These are phyloP conservation scores for Neurospora tetraspora DNA, from an alignment of 495 filamentous ascomycete species.

Conservation along the genomic window DNA sequence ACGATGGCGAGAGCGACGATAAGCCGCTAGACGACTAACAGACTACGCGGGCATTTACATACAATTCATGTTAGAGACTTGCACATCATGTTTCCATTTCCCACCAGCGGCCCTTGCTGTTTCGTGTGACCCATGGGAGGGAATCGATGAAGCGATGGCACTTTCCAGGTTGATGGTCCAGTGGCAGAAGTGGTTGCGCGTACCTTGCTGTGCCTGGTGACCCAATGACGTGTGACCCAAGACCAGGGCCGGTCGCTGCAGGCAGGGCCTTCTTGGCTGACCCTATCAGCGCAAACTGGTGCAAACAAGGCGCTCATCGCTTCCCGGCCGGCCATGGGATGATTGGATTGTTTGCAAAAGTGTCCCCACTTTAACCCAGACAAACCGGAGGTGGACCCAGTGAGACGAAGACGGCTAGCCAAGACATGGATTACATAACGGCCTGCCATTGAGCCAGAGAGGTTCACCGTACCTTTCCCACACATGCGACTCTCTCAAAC, in stretches of 20 bases:
- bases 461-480: not conserved
- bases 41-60: not conserved
- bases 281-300: not conserved
- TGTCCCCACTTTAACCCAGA: not conserved
- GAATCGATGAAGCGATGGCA: not conserved
- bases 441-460: not conserved
- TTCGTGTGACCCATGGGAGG: not conserved
- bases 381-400: not conserved
- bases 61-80: not conserved
- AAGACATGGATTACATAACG: not conserved
- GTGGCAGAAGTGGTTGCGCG: not conserved
- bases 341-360: not conserved
- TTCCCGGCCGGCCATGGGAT: not conserved
- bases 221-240: constrained; percentile 11
- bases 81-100: not conserved
- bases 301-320: not conserved
- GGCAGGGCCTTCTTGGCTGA: not conserved
- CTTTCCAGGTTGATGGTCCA: not conserved
- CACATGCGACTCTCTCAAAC: not conserved
- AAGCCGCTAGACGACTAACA: not conserved
- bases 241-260: not conserved
- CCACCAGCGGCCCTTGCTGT: not conserved
- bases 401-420: not conserved
- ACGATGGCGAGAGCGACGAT: not conserved
- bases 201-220: constrained; percentile 5